These are phyloP conservation scores for Chlorella sp. DNA, from an alignment of 139 green algal species.

Conservation along the genomic window DNA sequence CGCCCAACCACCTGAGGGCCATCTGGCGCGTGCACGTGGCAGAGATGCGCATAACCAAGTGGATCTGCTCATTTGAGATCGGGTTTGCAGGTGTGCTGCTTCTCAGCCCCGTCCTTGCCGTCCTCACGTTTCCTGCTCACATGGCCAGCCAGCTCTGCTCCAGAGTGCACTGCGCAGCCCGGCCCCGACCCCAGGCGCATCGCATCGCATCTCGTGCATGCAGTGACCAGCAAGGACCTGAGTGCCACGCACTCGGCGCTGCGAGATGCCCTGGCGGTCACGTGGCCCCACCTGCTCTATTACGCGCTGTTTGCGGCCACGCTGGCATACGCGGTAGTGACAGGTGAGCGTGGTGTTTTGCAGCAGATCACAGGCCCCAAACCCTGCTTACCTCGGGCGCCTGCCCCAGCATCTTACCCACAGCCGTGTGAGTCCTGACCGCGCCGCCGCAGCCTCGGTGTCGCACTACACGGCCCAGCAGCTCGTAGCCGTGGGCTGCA, in stretches of 20 bases:
- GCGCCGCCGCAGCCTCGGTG: neutral
- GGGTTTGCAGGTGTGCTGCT: too few species aligned
- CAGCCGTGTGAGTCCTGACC: neutral
- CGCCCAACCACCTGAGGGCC: conserved; percentile 21
- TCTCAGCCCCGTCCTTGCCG: too few species aligned
- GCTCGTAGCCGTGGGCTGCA: conserved; percentile 25
- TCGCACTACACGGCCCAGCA: neutral
- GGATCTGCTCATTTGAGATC: conserved; percentile 28
- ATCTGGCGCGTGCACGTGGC: conserved; percentile 27
- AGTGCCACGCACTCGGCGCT: too few species aligned
- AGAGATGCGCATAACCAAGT: conserved; percentile 2
- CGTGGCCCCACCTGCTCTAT: conserved; percentile 37
- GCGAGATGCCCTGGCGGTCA: conserved; percentile 5
- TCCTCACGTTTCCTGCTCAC: too few species aligned
- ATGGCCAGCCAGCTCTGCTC: too few species aligned
- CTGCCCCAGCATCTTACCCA: neutral
- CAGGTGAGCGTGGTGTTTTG: neutral
- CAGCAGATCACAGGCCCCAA: neutral
- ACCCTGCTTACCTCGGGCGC: neutral
- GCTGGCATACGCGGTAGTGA: conserved; percentile 28
- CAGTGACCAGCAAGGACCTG: too few species aligned
- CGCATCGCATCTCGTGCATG: too few species aligned
- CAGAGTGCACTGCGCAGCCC: too few species aligned
- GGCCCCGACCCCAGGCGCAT: too few species aligned
- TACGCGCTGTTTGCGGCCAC: neutral